Base-by-base conservation (phyloP, 78 protist genomes). In the Isochrysis galbana region DNA sequence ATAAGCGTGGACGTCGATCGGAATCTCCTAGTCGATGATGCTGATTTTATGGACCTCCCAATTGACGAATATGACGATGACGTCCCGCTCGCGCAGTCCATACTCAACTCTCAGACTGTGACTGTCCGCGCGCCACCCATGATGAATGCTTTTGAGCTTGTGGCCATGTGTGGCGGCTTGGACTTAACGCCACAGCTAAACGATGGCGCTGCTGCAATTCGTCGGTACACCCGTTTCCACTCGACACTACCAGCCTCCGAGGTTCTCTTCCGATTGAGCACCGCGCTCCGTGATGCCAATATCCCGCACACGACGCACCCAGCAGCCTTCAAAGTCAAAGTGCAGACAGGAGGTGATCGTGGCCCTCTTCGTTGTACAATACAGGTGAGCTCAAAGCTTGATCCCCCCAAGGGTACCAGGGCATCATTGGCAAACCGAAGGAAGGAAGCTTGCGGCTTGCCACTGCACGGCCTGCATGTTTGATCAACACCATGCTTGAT, bases 141-240 rank as follows among this genome's bases (percentile, higher is more conserved):
- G 2, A 14, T 70, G 29, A 90, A 67, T 42, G 92, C 92, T 32
- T 90, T 90, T 23, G 92, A 90, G 72, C 88, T 90, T 21, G 51
- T 90, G 38, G 11, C 70, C 14, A 4, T 67, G 55, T 29, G 42
- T 26, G 80, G 87, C 41, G 92, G 41, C 17, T 23, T 90, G 36
- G 87, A 90, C 92, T 69, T 90, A 14, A 19, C 87, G 72, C 72
- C 48, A 32, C 55, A 46, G 92, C 22, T 90, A 10, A n/a, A 34
- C 54, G 10, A 47, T 25, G 48, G 41, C 88, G 55, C 4, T 22
- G 11, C 4, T 25, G 34, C 14, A 19, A 23, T 0, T 5, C 0
- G 0, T 32, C 7, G n/a, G 87, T 29, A 7, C 87, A 78, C 46
- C 54, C 54, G 87, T 32, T 42, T 78, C 87, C 42, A 5, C 87